phyloP scores from a whole-genome alignment of 2,329 filamentous ascomycete genomes.

The Apiospora malaysiana region DNA sequence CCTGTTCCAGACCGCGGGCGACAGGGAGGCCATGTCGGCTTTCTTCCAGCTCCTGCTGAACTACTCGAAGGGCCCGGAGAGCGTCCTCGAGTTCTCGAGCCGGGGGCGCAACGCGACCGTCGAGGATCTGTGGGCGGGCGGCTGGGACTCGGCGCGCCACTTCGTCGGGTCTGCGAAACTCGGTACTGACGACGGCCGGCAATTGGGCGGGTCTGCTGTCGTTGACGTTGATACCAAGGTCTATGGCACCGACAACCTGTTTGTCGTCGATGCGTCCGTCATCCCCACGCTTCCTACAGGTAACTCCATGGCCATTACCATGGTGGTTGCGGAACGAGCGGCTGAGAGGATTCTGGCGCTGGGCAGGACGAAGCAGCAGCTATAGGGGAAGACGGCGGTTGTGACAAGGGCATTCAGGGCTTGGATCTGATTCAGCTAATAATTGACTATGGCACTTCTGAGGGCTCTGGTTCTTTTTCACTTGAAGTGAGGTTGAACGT shows the following conservation, averaged over 20 bases:
- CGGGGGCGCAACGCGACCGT: not conserved
- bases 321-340: slow-evolving; percentile 47
- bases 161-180: slow-evolving; percentile 61
- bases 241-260: slow-evolving; percentile 71
- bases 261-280: slow-evolving; percentile 71
- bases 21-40: slow-evolving; percentile 26
- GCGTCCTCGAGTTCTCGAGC: not conserved
- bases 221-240: slow-evolving; percentile 69
- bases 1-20: slow-evolving; percentile 31
- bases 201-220: slow-evolving; percentile 58
- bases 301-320: slow-evolving; percentile 61
- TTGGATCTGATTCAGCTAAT: too few relatives aligned
- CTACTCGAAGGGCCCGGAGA: slow-evolving; percentile 24
- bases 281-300: slow-evolving; percentile 72
- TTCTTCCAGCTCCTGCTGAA: slow-evolving; percentile 24
- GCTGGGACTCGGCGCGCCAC: not conserved
- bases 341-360: slow-evolving; percentile 37
- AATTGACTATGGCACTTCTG: too few relatives aligned
- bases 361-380: not conserved
- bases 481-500: too few relatives aligned
- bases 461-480: too few relatives aligned
- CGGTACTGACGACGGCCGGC: slow-evolving; percentile 60
- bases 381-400: too few relatives aligned
- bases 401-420: too few relatives aligned
- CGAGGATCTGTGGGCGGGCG: not conserved